These are phyloP conservation scores for Rhamnella rubrinervis DNA, from an alignment of 331 rosid genomes.

Conservation along the genomic window DNA sequence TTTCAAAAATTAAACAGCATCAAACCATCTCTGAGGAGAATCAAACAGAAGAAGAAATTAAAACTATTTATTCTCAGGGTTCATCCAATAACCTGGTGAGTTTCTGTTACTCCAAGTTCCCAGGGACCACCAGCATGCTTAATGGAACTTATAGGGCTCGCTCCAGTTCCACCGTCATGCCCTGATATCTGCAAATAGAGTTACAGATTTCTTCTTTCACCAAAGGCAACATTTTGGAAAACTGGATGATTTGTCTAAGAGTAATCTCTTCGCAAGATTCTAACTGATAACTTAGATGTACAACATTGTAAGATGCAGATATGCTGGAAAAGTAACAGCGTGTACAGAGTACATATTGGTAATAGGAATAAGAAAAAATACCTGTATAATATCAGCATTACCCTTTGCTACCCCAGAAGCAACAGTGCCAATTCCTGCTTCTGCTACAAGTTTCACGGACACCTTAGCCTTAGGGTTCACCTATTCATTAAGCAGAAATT, in stretches of 20 bases:
- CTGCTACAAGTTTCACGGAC: conserved; percentile 93
- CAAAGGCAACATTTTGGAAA: background rate
- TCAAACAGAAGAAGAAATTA: conserved; percentile 19
- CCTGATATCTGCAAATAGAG: conserved; percentile 79
- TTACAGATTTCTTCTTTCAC: conserved; percentile 1
- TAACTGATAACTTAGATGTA: background rate
- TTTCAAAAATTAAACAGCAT: conserved; percentile 24
- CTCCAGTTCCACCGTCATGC: conserved; percentile 99
- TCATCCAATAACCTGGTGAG: conserved; percentile 78
- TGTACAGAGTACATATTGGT: background rate
- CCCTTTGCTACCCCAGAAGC: conserved; percentile 99
- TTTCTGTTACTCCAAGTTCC: conserved; percentile 97
- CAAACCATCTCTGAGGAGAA: conserved; percentile 15
- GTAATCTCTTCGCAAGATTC: too few relatives aligned
- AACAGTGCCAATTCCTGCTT: conserved; percentile 99
- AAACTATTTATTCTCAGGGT: conserved; percentile 11
- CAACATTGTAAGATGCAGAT: background rate
- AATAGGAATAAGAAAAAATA: conserved; percentile 28
- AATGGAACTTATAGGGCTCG: conserved; percentile 98
- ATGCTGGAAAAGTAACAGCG: background rate
- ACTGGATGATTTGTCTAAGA: too few relatives aligned
- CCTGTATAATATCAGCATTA: conserved; percentile 98
- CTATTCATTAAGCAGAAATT: conserved; percentile 48
- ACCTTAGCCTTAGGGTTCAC: conserved; percentile 97
- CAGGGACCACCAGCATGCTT: conserved; percentile 99